Percentiles rank a stretch among this genome's conserved stretches.
These are phyloP conservation scores for Apiospora kogelbergensis DNA, from an alignment of 2,329 filamentous ascomycete species.

Conservation along the genomic window DNA sequence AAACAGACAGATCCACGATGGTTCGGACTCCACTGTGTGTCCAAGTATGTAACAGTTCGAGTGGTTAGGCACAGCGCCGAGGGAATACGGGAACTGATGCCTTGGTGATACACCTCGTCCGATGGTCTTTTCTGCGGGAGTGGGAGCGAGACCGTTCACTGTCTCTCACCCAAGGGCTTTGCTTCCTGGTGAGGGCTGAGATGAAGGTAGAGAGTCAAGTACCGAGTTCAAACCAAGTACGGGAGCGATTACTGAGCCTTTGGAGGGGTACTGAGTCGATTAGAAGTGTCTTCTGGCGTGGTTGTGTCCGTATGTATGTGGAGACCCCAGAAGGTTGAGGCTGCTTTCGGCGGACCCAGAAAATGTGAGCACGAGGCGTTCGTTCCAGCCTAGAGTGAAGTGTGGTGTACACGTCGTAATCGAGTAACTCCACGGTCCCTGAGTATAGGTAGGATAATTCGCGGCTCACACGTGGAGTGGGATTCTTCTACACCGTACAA, in stretches of 20 bases:
- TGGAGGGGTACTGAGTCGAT: conserved; percentile 2
- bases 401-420: not conserved
- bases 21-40: not conserved
- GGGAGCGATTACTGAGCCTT: conserved; percentile 6
- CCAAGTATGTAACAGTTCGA: not conserved
- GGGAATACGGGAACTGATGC: not conserved
- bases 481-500: not conserved
- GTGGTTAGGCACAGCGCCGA: not conserved
- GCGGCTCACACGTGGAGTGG: not conserved
- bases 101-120: not conserved
- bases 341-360: conserved; percentile 3
- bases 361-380: conserved; percentile 6
- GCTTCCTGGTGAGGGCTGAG: not conserved
- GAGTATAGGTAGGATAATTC: not conserved
- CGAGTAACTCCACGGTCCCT: conserved; percentile 2
- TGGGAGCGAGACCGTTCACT: not conserved
- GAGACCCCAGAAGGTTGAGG: conserved; percentile 1
- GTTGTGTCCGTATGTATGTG: not conserved
- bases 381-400: not conserved
- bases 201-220: not conserved
- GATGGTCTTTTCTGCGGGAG: not conserved
- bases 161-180: not conserved
- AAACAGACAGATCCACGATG: not conserved
- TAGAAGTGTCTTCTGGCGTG: not conserved
- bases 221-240: not conserved